Percentiles rank a stretch among this genome's conserved stretches.
These are phyloP conservation scores for Colletotrichum sp. DNA, from an alignment of 2,329 filamentous ascomycete species.

Conservation along the genomic window DNA sequence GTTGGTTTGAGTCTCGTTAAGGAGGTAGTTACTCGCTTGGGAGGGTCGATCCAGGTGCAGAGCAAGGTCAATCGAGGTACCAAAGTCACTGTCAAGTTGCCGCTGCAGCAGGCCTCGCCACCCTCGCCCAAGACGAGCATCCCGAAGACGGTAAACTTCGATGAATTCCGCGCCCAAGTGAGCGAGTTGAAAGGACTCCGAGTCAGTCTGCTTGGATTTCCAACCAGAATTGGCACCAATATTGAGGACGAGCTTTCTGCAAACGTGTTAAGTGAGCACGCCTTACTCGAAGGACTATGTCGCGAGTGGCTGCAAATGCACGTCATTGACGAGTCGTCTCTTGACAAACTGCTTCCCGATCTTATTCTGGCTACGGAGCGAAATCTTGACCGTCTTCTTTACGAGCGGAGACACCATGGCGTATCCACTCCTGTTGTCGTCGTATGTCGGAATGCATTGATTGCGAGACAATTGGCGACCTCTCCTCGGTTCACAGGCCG, in stretches of 20 bases:
- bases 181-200: slow-evolving; percentile 34
- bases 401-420: neutral
- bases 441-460: slow-evolving; percentile 35
- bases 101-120: slow-evolving; percentile 23
- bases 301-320: slow-evolving; percentile 37
- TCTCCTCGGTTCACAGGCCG: slow-evolving; percentile 23
- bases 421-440: slow-evolving; percentile 26
- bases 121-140: neutral
- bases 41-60: slow-evolving; percentile 63
- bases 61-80: slow-evolving; percentile 45
- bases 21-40: slow-evolving; percentile 61
- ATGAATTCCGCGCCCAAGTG: slow-evolving; percentile 32
- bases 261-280: slow-evolving; percentile 17
- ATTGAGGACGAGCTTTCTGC: neutral
- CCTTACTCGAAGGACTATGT: slow-evolving; percentile 30
- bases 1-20: slow-evolving; percentile 71
- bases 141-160: slow-evolving; percentile 18
- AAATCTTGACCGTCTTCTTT: neutral
- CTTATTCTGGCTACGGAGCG: slow-evolving; percentile 28
- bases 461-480: slow-evolving; percentile 29
- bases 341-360: slow-evolving; percentile 24
- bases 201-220: slow-evolving; percentile 29
- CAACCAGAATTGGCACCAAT: neutral
- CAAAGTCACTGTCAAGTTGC: slow-evolving; percentile 36
- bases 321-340: slow-evolving; percentile 22